Conservation (phyloP, 2,329 filamentous ascomycete genomes). For the Colletotrichum gigasporum region DNA sequence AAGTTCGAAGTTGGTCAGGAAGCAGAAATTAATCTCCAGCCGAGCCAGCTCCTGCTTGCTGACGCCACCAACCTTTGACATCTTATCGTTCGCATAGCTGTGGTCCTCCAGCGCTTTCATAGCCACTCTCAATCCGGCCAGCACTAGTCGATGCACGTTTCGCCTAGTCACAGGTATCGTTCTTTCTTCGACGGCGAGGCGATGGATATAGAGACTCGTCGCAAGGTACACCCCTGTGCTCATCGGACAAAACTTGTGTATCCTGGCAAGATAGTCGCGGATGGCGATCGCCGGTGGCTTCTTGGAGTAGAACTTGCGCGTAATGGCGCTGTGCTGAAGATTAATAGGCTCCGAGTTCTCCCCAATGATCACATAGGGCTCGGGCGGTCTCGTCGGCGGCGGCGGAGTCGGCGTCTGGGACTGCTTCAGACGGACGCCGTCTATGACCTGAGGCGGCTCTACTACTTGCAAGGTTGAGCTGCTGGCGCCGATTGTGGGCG, state of each 20-base stretch:
- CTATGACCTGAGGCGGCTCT: no score
- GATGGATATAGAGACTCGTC: constrained; percentile 86
- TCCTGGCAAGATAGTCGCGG: constrained; percentile 83
- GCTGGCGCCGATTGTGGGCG: constrained; percentile 31
- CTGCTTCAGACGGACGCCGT: constrained; percentile 29
- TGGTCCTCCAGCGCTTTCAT: constrained; percentile 97
- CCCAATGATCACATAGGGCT: constrained; percentile 71
- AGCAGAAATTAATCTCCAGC: constrained; percentile 90
- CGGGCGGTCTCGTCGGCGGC: constrained; percentile 40
- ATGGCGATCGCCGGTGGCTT: constrained; percentile 84
- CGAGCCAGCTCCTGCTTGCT: constrained; percentile 82
- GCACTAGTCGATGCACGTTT: constrained; percentile 86
- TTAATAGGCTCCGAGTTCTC: constrained; percentile 77
- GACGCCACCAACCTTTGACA: constrained; percentile 90
- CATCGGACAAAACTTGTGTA: constrained; percentile 93
- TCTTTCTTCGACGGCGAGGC: constrained; percentile 79
- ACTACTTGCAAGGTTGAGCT: constrained; percentile 6
- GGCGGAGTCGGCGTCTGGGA: constrained; percentile 45
- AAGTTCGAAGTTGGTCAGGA: constrained; percentile 85
- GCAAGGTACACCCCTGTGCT: constrained; percentile 94
- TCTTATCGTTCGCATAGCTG: constrained; percentile 83
- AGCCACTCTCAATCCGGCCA: constrained; percentile 86
- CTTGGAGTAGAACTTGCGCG: constrained; percentile 93
- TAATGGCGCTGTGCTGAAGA: constrained; percentile 85
- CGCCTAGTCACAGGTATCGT: constrained; percentile 82